phyloP scores from a whole-genome alignment of 2,329 filamentous ascomycete genomes.

The Aspergillus sp. region DNA sequence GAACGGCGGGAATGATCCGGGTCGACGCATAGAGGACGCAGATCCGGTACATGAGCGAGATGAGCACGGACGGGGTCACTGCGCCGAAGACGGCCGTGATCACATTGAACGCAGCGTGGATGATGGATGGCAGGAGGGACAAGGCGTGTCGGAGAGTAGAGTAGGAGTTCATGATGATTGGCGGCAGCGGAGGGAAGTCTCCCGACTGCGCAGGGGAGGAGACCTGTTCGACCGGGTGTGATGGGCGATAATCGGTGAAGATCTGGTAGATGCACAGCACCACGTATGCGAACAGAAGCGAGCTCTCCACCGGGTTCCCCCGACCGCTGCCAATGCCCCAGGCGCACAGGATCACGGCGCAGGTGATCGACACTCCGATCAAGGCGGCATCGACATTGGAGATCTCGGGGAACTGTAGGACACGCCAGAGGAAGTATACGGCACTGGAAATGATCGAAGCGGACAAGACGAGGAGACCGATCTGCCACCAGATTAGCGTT shows the following conservation, averaged over 20 bases:
- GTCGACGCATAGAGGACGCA: conserved; percentile 95
- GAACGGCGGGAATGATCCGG: conserved; percentile 90
- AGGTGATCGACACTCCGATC: conserved; percentile 90
- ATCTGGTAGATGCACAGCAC: conserved; percentile 99
- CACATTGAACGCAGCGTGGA: conserved; percentile 81
- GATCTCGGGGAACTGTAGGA: conserved; percentile 89
- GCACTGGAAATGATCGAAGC: conserved; percentile 91
- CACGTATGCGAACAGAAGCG: conserved; percentile 91
- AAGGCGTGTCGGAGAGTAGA: conserved; percentile 84
- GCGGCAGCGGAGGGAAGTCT: conserved; percentile 92
- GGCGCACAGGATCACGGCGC: conserved; percentile 85
- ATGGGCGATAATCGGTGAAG: conserved; percentile 95
- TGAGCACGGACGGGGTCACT: conserved; percentile 92
- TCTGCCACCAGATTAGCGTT: conserved; percentile 52
- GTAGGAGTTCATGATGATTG: conserved; percentile 98
- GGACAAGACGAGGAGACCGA: conserved; percentile 81
- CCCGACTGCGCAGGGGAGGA: conserved; percentile 56
- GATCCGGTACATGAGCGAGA: conserved; percentile 88
- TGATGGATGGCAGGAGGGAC: conserved; percentile 76
- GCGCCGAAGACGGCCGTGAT: conserved; percentile 90
- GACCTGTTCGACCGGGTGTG: conserved; percentile 58
- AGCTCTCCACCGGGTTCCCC: conserved; percentile 93
- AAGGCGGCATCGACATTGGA: conserved; percentile 88
- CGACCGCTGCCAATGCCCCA: conserved; percentile 93
- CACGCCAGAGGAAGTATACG: conserved; percentile 93